Percentiles rank a stretch among this genome's conserved stretches.
Conservation (phyloP, 2,329 filamentous ascomycete species). For the Alternaria viburni region DNA sequence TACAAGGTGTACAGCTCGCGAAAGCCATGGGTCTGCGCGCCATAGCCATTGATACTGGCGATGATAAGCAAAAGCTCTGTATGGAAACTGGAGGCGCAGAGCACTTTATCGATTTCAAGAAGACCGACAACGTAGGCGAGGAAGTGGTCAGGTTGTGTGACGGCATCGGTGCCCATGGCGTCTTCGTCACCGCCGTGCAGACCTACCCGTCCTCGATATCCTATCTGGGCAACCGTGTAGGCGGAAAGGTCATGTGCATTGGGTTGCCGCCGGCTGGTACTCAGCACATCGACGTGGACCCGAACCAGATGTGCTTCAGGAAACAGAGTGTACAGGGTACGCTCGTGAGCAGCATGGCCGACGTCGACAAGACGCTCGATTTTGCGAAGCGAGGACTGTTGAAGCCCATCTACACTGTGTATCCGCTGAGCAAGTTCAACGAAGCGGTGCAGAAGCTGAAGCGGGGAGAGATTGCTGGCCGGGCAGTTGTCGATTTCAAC, state of each 20-base stretch:
- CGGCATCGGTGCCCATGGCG: constrained; percentile 48
- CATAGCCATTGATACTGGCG: constrained; percentile 47
- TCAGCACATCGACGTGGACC: constrained; percentile 43
- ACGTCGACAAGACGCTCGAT: constrained; percentile 55
- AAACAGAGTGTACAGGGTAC: constrained; percentile 46
- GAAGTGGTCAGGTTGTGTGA: constrained; percentile 44
- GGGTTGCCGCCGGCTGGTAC: constrained; percentile 48
- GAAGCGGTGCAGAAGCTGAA: constrained; percentile 60
- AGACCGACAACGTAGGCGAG: constrained; percentile 38
- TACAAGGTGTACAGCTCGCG: constrained; percentile 61
- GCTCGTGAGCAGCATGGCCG: constrained; percentile 56
- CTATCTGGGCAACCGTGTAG: constrained; percentile 54
- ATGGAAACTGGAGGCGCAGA: constrained; percentile 43
- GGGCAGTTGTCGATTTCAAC: constrained; percentile 63
- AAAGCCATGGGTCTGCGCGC: constrained; percentile 49
- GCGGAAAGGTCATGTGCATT: constrained; percentile 61
- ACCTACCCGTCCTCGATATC: constrained; percentile 36
- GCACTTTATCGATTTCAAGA: constrained; percentile 48
- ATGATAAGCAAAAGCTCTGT: constrained; percentile 45
- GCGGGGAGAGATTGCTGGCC: constrained; percentile 58
- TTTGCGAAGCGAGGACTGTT: constrained; percentile 59
- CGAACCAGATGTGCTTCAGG: constrained; percentile 43
- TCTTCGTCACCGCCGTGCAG: constrained; percentile 48
- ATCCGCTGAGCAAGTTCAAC: constrained; percentile 54
- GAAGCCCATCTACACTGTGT: constrained; percentile 58